A percentile compares a stretch with the other conserved stretches of the same genome.
Evolutionary conservation across 1,139 yeast genomes (phyloP).

Genomic region (Kodamaea sp.): DNA sequence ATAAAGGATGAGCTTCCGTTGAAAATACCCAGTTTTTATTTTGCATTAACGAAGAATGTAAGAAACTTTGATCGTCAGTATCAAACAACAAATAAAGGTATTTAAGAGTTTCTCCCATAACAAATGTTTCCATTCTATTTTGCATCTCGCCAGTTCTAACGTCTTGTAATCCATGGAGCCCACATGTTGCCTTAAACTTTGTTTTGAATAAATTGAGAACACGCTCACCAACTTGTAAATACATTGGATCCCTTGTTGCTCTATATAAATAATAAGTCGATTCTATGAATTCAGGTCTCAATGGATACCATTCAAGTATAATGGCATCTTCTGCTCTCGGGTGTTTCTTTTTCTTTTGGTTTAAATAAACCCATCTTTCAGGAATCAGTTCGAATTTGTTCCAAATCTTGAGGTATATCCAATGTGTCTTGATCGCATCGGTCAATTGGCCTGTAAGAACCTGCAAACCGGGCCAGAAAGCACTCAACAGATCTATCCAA

Average conservation of each 20-base stretch:
- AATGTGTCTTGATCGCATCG: conserved; percentile 62
- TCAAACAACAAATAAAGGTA: conserved; percentile 81
- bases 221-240: conserved; percentile 67
- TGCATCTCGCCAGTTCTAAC: conserved; percentile 60
- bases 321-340: conserved; percentile 27
- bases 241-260: conserved; percentile 86
- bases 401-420: conserved; percentile 77
- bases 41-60: conserved; percentile 28
- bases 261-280: conserved; percentile 79
- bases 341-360: conserved; percentile 8
- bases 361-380: conserved; percentile 69
- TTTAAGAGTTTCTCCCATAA: conserved; percentile 79
- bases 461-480: conserved; percentile 84
- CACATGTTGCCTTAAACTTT: conserved; percentile 62
- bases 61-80: conserved; percentile 53
- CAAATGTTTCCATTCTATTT: conserved; percentile 90
- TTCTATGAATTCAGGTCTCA: conserved; percentile 88
- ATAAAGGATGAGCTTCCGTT: conserved; percentile 91
- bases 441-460: conserved; percentile 72
- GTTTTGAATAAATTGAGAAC: conserved; percentile 53
- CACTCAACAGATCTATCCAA: conserved; percentile 86
- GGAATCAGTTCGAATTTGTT: conserved; percentile 76
- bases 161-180: conserved; percentile 76
- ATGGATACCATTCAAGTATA: conserved; percentile 83
- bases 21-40: conserved; percentile 68